Evolutionary conservation across 768 basidiomycete genomes (phyloP).

Genomic region (Cantharellus anzutake): DNA sequence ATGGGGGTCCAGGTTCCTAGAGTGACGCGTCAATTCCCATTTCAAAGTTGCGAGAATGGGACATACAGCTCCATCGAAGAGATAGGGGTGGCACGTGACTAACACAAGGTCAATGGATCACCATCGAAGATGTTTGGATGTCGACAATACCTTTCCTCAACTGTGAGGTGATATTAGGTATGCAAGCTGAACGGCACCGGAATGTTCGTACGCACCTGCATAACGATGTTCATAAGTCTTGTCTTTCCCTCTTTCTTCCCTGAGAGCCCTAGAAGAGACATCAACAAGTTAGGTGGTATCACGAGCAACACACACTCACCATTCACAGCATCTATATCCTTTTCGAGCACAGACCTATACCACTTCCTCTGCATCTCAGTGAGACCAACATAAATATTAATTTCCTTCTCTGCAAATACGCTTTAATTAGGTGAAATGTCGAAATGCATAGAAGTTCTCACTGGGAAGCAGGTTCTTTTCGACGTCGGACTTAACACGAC

Average conservation of each 20-base stretch:
- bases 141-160: slow-evolving; percentile 12
- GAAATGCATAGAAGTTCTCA: slow-evolving; percentile 17
- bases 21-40: neutral
- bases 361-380: slow-evolving; percentile 97
- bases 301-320: slow-evolving; percentile 26
- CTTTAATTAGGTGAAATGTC: slow-evolving; percentile 1
- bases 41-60: neutral
- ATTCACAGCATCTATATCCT: slow-evolving; percentile 97
- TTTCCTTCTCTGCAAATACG: slow-evolving; percentile 63
- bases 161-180: neutral
- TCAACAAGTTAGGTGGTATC: neutral
- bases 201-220: slow-evolving; percentile 50
- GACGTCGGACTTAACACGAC: slow-evolving; percentile 90
- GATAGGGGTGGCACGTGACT: slow-evolving; percentile 79
- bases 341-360: slow-evolving; percentile 91
- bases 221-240: slow-evolving; percentile 93
- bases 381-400: slow-evolving; percentile 94
- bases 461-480: slow-evolving; percentile 92
- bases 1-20: slow-evolving; percentile 92
- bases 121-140: neutral
- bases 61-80: slow-evolving; percentile 78
- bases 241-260: slow-evolving; percentile 99
- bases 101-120: slow-evolving; percentile 1
- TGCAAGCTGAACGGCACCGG: neutral
- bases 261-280: slow-evolving; percentile 38